A percentile compares a stretch with the other conserved stretches of the same genome.
phyloP scores from a whole-genome alignment of 495 filamentous ascomycete genomes.

The Xylaria grammica region DNA sequence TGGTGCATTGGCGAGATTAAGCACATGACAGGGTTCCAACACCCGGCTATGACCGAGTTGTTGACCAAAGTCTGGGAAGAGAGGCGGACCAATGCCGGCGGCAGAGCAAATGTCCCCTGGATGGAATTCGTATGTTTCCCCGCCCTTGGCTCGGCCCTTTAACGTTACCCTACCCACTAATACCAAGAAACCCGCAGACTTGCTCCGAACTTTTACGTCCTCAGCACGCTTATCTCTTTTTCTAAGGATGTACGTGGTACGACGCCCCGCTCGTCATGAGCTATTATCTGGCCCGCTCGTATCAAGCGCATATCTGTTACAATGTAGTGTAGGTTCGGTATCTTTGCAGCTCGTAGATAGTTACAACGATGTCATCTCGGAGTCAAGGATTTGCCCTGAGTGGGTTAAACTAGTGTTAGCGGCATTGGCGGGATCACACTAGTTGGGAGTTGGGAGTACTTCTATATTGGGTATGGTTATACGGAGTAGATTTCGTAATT shows the following conservation, averaged over 20 bases:
- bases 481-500: too few relatives aligned
- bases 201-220: not conserved
- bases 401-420: too few relatives aligned
- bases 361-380: not conserved
- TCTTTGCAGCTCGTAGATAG: too few relatives aligned
- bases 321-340: not conserved
- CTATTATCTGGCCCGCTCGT: not conserved
- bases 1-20: conserved; percentile 5
- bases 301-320: not conserved
- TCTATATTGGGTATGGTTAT: too few relatives aligned
- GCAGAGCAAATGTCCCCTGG: not conserved
- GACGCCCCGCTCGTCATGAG: not conserved
- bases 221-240: conserved; percentile 7
- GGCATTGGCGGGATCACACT: too few relatives aligned
- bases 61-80: conserved; percentile 1
- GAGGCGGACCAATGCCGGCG: not conserved
- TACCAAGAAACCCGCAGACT: not conserved
- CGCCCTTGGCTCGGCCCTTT: not conserved
- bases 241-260: not conserved
- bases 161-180: not conserved
- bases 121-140: conserved; percentile 3
- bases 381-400: not conserved
- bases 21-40: not conserved
- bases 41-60: conserved; percentile 1
- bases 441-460: too few relatives aligned